Conservation (phyloP, 2,329 filamentous ascomycete genomes). For the Acarospora socialis region DNA sequence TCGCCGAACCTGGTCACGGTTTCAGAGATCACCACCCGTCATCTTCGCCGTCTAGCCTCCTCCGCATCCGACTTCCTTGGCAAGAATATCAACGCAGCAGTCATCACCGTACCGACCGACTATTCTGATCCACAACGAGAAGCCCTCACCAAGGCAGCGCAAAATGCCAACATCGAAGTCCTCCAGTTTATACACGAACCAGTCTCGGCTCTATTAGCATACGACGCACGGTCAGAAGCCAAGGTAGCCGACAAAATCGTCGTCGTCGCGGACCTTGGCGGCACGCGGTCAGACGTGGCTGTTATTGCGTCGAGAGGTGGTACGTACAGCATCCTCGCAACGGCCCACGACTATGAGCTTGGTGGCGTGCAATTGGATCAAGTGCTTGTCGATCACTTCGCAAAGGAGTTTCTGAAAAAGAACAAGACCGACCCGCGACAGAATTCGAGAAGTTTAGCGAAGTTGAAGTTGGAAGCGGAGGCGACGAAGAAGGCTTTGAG, state of each 20-base stretch:
- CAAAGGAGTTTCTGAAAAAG: conserved; percentile 98
- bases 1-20: conserved; percentile 58
- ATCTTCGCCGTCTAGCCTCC: conserved; percentile 63
- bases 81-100: conserved; percentile 85
- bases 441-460: conserved; percentile 70
- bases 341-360: conserved; percentile 89
- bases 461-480: conserved; percentile 85
- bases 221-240: conserved; percentile 71
- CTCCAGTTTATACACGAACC: conserved; percentile 90
- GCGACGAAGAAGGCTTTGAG: conserved; percentile 83
- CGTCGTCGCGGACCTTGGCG: conserved; percentile 84
- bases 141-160: conserved; percentile 62
- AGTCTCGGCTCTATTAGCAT: conserved; percentile 73
- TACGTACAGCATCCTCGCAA: conserved; percentile 91
- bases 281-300: conserved; percentile 80
- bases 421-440: conserved; percentile 76
- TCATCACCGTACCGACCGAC: conserved; percentile 88
- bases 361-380: conserved; percentile 76
- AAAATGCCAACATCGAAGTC: conserved; percentile 70
- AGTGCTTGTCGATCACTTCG: conserved; percentile 86
- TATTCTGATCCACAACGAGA: conserved; percentile 77
- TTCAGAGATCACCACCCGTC: conserved; percentile 69
- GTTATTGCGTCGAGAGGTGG: conserved; percentile 84
- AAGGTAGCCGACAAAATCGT: conserved; percentile 71
- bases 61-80: conserved; percentile 87